Percentiles rank a stretch among this genome's conserved stretches.
Conservation (phyloP, 2,329 filamentous ascomycete species). For the Xylariomycetidae sp. region DNA sequence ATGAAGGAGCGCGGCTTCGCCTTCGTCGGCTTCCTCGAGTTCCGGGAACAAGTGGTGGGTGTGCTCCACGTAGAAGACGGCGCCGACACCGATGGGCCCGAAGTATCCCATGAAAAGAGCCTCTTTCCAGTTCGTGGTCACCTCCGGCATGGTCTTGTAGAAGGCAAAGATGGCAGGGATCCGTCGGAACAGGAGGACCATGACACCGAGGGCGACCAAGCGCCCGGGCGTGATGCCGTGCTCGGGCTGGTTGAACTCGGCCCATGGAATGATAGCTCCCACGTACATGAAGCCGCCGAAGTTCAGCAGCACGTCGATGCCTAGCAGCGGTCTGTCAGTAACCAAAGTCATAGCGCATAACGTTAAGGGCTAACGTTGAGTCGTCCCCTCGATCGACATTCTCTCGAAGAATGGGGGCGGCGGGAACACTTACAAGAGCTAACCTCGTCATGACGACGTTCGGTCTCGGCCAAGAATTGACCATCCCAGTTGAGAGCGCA, state of each 20-base stretch:
- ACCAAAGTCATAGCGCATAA: too few relatives aligned
- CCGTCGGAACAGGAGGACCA: constrained; percentile 50
- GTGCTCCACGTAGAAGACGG: constrained; percentile 66
- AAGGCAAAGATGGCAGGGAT: constrained; percentile 50
- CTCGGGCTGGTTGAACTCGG: constrained; percentile 47
- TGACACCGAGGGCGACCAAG: constrained; percentile 45
- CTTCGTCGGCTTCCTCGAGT: constrained; percentile 8
- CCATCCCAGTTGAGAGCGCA: constrained; percentile 60
- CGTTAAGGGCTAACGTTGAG: too few relatives aligned
- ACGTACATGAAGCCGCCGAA: constrained; percentile 59
- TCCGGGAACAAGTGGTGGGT: constrained; percentile 36
- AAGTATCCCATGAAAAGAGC: constrained; percentile 64
- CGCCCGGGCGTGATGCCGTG: constrained; percentile 49
- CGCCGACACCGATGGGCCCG: constrained; percentile 72
- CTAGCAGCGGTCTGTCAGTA: too few relatives aligned
- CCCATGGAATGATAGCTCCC: constrained; percentile 52
- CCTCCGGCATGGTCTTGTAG: constrained; percentile 51
- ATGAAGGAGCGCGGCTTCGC: constrained; percentile 28
- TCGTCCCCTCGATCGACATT: too few relatives aligned
- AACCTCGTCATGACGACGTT: constrained; percentile 55
- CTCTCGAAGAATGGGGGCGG: too few relatives aligned
- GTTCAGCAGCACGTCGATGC: constrained; percentile 54
- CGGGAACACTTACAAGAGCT: too few relatives aligned
- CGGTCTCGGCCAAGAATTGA: constrained; percentile 50
- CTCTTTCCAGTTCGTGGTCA: constrained; percentile 50